phyloP scores from a whole-genome alignment of 345 rosid species.

The Hirschfeldia incana region DNA sequence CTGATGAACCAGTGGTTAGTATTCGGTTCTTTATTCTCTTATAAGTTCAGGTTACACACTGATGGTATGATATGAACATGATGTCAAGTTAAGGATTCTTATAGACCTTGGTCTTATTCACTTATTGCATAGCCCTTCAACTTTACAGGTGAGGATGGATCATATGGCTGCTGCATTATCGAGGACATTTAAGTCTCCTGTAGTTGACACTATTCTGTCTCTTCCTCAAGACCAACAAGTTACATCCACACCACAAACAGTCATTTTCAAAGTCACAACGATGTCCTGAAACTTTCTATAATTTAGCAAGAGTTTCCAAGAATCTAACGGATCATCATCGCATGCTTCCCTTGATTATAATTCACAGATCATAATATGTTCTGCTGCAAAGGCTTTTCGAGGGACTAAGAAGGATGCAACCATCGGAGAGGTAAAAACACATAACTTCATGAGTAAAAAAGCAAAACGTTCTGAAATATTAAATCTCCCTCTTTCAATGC shows the following conservation, averaged over 20 bases:
- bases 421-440: conserved; percentile 55
- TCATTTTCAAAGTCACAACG: not conserved
- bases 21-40: not conserved
- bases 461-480: not conserved
- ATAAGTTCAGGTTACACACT: not conserved
- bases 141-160: conserved; percentile 66
- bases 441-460: not conserved
- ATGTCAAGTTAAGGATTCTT: not conserved
- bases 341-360: conserved; percentile 3
- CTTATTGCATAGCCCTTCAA: not conserved
- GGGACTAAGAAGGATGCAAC: conserved; percentile 79
- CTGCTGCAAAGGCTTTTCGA: conserved; percentile 70
- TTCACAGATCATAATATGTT: conserved; percentile 68
- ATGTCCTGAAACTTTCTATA: not conserved
- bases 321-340: not conserved
- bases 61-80: not conserved
- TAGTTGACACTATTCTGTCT: conserved; percentile 76
- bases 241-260: not conserved
- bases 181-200: conserved; percentile 70
- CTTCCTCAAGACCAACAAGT: conserved; percentile 98
- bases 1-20: conserved; percentile 46
- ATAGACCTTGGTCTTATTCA: not conserved
- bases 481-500: conserved; percentile 23
- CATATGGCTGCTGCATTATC: conserved; percentile 85
- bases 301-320: not conserved